Conservation (phyloP, 2,329 filamentous ascomycete genomes). For the Fusarium luffae region DNA sequence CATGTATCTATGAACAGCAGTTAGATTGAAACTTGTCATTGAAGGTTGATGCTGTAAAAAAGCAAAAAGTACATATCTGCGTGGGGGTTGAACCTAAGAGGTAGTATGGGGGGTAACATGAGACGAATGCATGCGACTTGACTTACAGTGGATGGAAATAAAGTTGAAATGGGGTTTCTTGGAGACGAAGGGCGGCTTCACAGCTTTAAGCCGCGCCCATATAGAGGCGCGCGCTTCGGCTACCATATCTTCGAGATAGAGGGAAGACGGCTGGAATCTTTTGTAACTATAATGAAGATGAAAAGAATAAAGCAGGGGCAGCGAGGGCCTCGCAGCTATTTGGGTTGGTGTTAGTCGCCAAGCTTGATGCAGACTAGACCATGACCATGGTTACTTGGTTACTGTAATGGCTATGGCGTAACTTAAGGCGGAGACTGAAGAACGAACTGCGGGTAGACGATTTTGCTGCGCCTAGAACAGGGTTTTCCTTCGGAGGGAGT, state of each 20-base stretch:
- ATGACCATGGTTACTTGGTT: conserved; percentile 24
- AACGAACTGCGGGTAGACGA: conserved; percentile 21
- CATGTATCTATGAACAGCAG: conserved; percentile 71
- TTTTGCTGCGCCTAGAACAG: conserved; percentile 33
- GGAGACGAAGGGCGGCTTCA: conserved; percentile 68
- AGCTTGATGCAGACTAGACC: conserved; percentile 29
- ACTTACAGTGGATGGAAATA: conserved; percentile 81
- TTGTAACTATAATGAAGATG: conserved; percentile 20
- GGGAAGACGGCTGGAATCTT: conserved; percentile 8
- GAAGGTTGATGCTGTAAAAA: conserved; percentile 3
- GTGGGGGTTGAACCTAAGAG: conserved; percentile 28
- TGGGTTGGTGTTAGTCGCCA: conserved; percentile 27
- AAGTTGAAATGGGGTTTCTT: conserved; percentile 80
- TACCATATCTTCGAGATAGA: conserved; percentile 48
- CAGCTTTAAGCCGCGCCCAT: conserved; percentile 58
- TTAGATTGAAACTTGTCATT: conserved; percentile 35
- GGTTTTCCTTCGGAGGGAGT: conserved; percentile 22
- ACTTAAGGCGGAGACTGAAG: conserved; percentile 23
- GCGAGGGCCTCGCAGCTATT: conserved; percentile 27
- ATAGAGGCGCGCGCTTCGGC: conserved; percentile 48
- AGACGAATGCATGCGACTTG: conserved; percentile 48
- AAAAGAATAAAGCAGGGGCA: conserved; percentile 24
- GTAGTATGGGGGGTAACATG: not conserved
- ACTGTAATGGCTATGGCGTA: conserved; percentile 39
- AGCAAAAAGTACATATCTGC: conserved; percentile 28